phyloP scores from a whole-genome alignment of 345 rosid genomes.

The Physaria fendleri region DNA sequence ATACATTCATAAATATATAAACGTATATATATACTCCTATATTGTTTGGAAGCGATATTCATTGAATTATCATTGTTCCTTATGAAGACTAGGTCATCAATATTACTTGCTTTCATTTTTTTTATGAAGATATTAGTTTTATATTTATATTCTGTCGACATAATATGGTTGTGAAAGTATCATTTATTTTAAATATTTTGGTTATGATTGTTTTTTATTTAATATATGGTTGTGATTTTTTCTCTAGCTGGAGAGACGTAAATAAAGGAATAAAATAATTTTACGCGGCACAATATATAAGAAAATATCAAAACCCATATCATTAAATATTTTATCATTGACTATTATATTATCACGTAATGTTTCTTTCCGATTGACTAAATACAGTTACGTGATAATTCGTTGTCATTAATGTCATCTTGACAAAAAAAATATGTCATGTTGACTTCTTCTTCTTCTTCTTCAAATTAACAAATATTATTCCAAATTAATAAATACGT shows the following conservation, averaged over 20 bases:
- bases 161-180: background rate
- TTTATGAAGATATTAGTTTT: background rate
- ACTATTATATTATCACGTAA: background rate
- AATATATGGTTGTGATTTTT: no score
- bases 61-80: background rate
- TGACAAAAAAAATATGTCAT: no score
- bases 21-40: no score
- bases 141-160: background rate
- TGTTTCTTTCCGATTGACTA: slow-evolving; percentile 11
- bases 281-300: background rate
- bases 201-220: background rate
- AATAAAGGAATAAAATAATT: background rate
- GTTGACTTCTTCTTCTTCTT: slow-evolving; percentile 20
- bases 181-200: background rate
- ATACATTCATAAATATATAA: no score
- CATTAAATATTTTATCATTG: slow-evolving; percentile 2
- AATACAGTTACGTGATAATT: background rate
- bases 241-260: background rate
- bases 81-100: slow-evolving; percentile 8
- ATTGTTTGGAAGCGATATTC: no score
- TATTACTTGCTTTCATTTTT: background rate
- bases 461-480: background rate
- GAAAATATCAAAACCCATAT: background rate
- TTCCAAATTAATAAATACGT: background rate
- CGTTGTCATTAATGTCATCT: no score